Conservation (phyloP, 345 rosid genomes). For the Cardamine resedifolia region DNA sequence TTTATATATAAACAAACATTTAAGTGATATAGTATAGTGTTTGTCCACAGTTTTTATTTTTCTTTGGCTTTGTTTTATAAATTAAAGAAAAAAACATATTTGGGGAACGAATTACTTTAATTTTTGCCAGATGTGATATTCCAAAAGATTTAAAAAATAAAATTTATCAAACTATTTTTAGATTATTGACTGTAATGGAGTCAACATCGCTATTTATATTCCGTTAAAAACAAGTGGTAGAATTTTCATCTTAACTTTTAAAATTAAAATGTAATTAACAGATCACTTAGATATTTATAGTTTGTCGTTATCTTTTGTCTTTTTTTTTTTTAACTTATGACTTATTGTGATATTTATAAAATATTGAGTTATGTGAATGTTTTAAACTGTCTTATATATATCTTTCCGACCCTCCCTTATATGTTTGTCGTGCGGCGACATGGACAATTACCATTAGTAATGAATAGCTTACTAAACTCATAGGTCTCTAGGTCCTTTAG, state of each 20-base stretch:
- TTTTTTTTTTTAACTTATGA: background rate
- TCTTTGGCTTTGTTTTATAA: background rate
- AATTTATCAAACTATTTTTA: background rate
- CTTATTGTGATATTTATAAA: background rate
- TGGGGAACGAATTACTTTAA: no score
- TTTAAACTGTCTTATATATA: background rate
- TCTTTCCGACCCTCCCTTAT: background rate
- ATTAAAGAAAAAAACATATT: no score
- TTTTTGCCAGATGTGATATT: background rate
- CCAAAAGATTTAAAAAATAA: background rate
- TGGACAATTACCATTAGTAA: slow-evolving; percentile 1
- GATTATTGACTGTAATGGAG: background rate
- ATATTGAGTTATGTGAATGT: background rate
- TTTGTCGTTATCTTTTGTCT: background rate
- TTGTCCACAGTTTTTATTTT: slow-evolving; percentile 4
- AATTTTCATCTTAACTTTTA: background rate
- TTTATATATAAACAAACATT: slow-evolving; percentile 32
- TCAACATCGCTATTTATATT: background rate
- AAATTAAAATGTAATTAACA: background rate
- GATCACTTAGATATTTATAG: background rate
- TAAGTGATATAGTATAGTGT: slow-evolving; percentile 5
- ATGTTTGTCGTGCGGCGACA: background rate
- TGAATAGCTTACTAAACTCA: background rate
- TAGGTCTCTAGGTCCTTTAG: background rate
- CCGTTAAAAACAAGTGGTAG: background rate